Base-by-base conservation (phyloP, 305 asterid genomes). In the Fraxinus sp. region DNA sequence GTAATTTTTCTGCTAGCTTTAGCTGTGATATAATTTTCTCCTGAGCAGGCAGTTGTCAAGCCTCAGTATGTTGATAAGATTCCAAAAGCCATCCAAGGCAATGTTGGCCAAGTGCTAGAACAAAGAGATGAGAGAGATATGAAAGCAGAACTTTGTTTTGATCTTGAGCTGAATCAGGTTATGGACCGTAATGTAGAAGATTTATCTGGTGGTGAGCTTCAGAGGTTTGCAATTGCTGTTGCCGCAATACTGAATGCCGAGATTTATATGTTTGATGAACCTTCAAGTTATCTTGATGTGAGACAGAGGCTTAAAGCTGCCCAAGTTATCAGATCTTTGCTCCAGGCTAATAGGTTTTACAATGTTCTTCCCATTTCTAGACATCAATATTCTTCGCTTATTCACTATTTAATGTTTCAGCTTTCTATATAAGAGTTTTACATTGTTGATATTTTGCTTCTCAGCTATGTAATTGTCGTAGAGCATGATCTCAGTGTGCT, bases 191-290 rank as follows among this genome's bases (percentile, higher is more conserved):
- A 91, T 86, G 98, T 96, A 41, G 99, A 97, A 71, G 97, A 96
- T 89, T 89, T 96, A 85, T 96, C 99, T 88, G 99, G 99, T 87
- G 98, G 98, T 66, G 98, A 96, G 94, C 99, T 96, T 86, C 99
- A 96, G 90, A 88, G 99, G 83, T 96, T 93, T 91, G 98, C 99
- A 49, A 96, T 96, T 72, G 98, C 98, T 74, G 98, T 91, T 84
- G 98, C 93, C 78, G 93, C 95, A 14, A 86, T 96, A 73, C 99
- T 93, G 88, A 90, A 88, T 91, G 99, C 99, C 3, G 98, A 96
- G 89, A 96, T 96, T 81, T 96, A 90, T 88, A 93, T 96, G 98
- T 96, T 96, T 89, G 99, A 96, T 86, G 99, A 96, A 85, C 99
- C 99, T 24, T 94, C 99, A 4, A 96, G 99, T 90, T 96, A 94